These are phyloP conservation scores for Leccinum longicurvipes DNA, from an alignment of 768 basidiomycete species.

Conservation along the genomic window DNA sequence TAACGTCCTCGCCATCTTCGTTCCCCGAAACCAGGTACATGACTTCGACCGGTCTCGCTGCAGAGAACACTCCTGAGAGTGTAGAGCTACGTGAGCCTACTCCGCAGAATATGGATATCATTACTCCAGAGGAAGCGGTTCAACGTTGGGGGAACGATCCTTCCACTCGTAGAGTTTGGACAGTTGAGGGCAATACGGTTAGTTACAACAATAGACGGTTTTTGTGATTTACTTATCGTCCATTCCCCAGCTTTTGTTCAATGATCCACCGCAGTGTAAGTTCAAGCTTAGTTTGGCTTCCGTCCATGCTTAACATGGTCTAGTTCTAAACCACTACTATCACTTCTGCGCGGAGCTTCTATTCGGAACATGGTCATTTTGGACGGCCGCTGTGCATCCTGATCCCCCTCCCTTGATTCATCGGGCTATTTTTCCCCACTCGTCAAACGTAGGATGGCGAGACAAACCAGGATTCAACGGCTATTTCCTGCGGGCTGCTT, in stretches of 20 bases:
- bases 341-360: conserved; percentile 83
- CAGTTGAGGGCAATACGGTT: conserved; percentile 73
- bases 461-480: conserved; percentile 75
- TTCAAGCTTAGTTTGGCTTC: neutral
- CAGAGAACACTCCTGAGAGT: conserved; percentile 60
- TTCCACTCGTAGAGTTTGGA: conserved; percentile 52
- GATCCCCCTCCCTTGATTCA: conserved; percentile 52
- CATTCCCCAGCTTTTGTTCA: conserved; percentile 48
- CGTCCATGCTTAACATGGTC: neutral
- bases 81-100: conserved; percentile 67
- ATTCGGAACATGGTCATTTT: conserved; percentile 73
- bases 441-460: conserved; percentile 61
- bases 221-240: conserved; percentile 1
- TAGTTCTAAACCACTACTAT: conserved; percentile 80
- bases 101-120: conserved; percentile 53
- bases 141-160: conserved; percentile 53
- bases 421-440: conserved; percentile 70
- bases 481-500: conserved; percentile 70
- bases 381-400: conserved; percentile 48
- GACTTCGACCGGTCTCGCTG: conserved; percentile 62
- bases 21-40: conserved; percentile 54
- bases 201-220: conserved; percentile 17
- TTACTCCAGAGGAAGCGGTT: conserved; percentile 58
- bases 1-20: conserved; percentile 43
- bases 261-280: conserved; percentile 64